phyloP scores from a whole-genome alignment of 768 basidiomycete species.

The Leccinum pellstonianum region DNA sequence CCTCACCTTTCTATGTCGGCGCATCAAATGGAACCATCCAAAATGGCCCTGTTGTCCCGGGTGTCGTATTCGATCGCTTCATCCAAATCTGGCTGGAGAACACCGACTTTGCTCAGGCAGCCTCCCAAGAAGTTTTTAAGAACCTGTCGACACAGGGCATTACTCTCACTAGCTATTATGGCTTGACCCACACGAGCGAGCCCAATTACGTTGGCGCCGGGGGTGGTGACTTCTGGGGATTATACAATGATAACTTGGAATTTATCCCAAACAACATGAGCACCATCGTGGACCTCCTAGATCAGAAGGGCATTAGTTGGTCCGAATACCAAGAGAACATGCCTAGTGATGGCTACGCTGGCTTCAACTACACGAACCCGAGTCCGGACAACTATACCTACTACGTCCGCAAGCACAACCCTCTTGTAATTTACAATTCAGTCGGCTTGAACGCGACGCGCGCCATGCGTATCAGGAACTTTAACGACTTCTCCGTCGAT shows the following conservation, averaged over 20 bases:
- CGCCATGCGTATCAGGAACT: constrained; percentile 48
- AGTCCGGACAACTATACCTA: constrained; percentile 39
- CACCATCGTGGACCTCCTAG: constrained; percentile 57
- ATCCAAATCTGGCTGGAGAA: constrained; percentile 60
- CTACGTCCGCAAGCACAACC: constrained; percentile 57
- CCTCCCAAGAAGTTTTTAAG: constrained; percentile 25
- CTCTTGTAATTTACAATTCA: constrained; percentile 49
- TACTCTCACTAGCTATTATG: constrained; percentile 45
- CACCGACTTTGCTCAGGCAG: constrained; percentile 44
- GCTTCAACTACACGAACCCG: constrained; percentile 34
- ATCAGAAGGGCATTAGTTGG: constrained; percentile 58
- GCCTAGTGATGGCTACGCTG: constrained; percentile 47
- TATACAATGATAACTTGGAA: constrained; percentile 40
- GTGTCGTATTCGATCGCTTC: constrained; percentile 44
- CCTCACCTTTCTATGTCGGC: constrained; percentile 40
- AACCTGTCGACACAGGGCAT: constrained; percentile 51
- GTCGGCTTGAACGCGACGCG: constrained; percentile 44
- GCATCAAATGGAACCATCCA: constrained; percentile 41
- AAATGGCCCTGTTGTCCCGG: constrained; percentile 36
- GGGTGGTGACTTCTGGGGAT: constrained; percentile 54
- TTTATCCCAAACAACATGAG: constrained; percentile 47
- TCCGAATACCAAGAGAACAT: constrained; percentile 58
- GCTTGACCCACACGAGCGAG: constrained; percentile 55
- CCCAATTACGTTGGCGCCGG: constrained; percentile 53
- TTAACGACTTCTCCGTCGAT: constrained; percentile 60